phyloP scores from a whole-genome alignment of 805 yeast genomes.

The Candida maesae region DNA sequence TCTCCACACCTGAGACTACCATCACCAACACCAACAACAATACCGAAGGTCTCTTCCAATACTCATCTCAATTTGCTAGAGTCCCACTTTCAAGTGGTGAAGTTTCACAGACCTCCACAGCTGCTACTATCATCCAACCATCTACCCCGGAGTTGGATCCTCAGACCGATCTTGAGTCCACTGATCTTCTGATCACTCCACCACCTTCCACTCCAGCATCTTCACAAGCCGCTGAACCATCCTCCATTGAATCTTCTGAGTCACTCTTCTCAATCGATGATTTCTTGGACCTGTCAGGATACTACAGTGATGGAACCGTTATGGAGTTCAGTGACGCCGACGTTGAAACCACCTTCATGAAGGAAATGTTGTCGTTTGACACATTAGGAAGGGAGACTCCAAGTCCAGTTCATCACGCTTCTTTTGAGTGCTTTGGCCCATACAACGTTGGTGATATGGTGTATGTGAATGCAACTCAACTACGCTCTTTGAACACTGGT shows the following conservation, averaged over 20 bases:
- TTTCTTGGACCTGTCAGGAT: not conserved
- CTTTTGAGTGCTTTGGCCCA: not conserved
- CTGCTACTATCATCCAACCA: too few species aligned
- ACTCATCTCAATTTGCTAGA: too few species aligned
- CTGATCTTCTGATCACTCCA: not conserved
- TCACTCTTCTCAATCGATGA: not conserved
- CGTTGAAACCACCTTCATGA: not conserved
- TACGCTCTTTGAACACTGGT: conserved; percentile 1
- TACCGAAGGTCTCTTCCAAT: too few species aligned
- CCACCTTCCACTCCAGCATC: not conserved
- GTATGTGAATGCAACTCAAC: conserved; percentile 6
- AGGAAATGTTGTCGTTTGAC: not conserved
- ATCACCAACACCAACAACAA: too few species aligned
- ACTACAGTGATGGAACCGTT: not conserved
- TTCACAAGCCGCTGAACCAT: not conserved
- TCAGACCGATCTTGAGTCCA: too few species aligned
- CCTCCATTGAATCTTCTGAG: not conserved
- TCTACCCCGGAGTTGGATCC: not conserved
- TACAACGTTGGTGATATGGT: conserved; percentile 4
- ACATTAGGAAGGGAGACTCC: not conserved
- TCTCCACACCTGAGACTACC: not conserved
- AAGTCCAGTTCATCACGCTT: not conserved
- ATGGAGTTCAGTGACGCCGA: not conserved
- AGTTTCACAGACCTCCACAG: too few species aligned
- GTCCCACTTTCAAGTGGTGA: too few species aligned